Conservation (phyloP, 768 basidiomycete genomes). For the Tephrocybe rancida region DNA sequence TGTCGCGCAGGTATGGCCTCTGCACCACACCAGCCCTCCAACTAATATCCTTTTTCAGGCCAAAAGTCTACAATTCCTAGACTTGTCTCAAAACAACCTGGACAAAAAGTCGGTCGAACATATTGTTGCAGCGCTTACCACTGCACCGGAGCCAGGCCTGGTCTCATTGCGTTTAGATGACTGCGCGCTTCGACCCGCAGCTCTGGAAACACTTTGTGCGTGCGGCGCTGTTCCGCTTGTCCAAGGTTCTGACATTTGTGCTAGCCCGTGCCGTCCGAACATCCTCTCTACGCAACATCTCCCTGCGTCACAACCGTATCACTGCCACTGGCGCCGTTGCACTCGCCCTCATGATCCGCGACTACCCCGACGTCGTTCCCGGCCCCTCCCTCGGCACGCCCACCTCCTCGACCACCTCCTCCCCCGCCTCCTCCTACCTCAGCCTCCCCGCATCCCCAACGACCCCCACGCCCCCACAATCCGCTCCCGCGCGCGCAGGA, state of each 20-base stretch:
- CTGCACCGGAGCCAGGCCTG: slow-evolving; percentile 56
- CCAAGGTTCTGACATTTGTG: slow-evolving; percentile 1
- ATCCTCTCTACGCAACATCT: slow-evolving; percentile 86
- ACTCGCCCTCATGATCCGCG: slow-evolving; percentile 93
- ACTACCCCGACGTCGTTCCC: slow-evolving; percentile 84
- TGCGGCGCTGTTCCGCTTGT: slow-evolving; percentile 9
- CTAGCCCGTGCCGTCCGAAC: slow-evolving; percentile 84
- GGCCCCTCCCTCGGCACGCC: slow-evolving; percentile 27
- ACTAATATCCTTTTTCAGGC: slow-evolving; percentile 47
- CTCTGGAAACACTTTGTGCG: slow-evolving; percentile 82
- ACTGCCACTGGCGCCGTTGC: slow-evolving; percentile 85
- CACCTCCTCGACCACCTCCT: slow-evolving; percentile 32
- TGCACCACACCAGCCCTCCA: background rate
- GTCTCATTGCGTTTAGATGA: slow-evolving; percentile 89
- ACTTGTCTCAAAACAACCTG: slow-evolving; percentile 82
- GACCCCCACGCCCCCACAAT: slow-evolving; percentile 28
- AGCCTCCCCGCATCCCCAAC: slow-evolving; percentile 32
- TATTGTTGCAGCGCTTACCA: slow-evolving; percentile 68
- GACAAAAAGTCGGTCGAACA: slow-evolving; percentile 88
- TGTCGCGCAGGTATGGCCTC: slow-evolving; percentile 58
- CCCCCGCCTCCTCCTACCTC: slow-evolving; percentile 35
- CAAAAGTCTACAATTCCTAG: slow-evolving; percentile 79
- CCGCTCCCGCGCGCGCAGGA: slow-evolving; percentile 26
- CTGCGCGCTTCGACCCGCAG: slow-evolving; percentile 71
- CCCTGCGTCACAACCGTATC: slow-evolving; percentile 88